Evolutionary conservation across 805 yeast genomes (phyloP).

Genomic region (Suhomyces canberraensis): DNA sequence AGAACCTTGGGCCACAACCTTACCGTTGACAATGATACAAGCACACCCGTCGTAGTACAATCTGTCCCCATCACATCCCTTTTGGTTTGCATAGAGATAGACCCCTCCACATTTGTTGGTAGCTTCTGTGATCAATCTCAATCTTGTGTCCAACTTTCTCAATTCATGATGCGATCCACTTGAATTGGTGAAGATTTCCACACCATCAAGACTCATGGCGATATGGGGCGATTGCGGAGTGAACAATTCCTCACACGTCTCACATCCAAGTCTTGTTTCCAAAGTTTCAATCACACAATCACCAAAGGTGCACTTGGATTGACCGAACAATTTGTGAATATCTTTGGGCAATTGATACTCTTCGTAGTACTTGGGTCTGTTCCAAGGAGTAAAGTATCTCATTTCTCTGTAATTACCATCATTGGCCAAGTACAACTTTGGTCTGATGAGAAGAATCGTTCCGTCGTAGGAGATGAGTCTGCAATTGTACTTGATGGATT

Average conservation of each 20-base stretch:
- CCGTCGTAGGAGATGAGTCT: constrained; percentile 80
- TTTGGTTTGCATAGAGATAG: constrained; percentile 89
- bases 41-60: constrained; percentile 97
- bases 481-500: constrained; percentile 87
- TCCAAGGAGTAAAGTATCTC: constrained; percentile 97
- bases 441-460: constrained; percentile 78
- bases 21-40: constrained; percentile 86
- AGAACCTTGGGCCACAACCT: constrained; percentile 86
- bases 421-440: constrained; percentile 89
- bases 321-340: constrained; percentile 59
- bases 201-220: constrained; percentile 88
- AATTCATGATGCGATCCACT: constrained; percentile 98
- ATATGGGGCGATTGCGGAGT: constrained; percentile 97
- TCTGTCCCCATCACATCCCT: constrained; percentile 98
- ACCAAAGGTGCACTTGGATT: constrained; percentile 72
- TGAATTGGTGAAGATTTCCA: constrained; percentile 94
- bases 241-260: constrained; percentile 96
- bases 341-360: constrained; percentile 66
- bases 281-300: constrained; percentile 83
- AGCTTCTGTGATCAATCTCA: constrained; percentile 85
- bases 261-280: constrained; percentile 93
- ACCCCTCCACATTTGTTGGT: constrained; percentile 96
- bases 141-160: constrained; percentile 80
- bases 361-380: constrained; percentile 72
- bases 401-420: constrained; percentile 98